phyloP scores from a whole-genome alignment of 2,329 filamentous ascomycete species.

The Talaromyces sp. region DNA sequence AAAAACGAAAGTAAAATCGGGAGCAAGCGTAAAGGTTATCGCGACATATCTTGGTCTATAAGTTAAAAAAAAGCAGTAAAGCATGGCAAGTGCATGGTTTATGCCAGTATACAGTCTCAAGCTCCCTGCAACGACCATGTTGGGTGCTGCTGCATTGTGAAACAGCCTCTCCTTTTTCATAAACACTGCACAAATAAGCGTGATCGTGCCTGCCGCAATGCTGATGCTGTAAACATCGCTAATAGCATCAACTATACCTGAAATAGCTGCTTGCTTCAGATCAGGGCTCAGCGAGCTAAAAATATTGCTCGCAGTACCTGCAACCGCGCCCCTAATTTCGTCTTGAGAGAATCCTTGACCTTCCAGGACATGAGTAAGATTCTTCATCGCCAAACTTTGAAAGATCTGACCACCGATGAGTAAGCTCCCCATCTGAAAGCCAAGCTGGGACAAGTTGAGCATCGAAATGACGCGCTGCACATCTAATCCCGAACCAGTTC shows the following conservation, averaged over 20 bases:
- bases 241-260: conserved; percentile 1
- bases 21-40: too few relatives aligned
- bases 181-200: not conserved
- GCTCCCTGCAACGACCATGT: not conserved
- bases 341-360: not conserved
- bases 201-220: not conserved
- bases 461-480: not conserved
- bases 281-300: not conserved
- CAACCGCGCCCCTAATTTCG: conserved; percentile 1
- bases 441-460: conserved; percentile 10
- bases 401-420: conserved; percentile 9
- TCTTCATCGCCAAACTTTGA: not conserved
- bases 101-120: not conserved
- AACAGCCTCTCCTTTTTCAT: conserved; percentile 10
- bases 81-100: too few relatives aligned
- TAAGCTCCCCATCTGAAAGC: not conserved
- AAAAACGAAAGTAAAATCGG: too few relatives aligned
- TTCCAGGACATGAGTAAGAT: not conserved
- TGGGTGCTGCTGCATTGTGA: not conserved
- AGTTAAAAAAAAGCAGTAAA: too few relatives aligned
- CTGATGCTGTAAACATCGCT: not conserved
- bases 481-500: not conserved
- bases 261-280: not conserved
- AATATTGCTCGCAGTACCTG: conserved; percentile 2
- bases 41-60: too few relatives aligned